Evolutionary conservation across 768 basidiomycete species (phyloP).

Genomic region (Baorangia bicolor): DNA sequence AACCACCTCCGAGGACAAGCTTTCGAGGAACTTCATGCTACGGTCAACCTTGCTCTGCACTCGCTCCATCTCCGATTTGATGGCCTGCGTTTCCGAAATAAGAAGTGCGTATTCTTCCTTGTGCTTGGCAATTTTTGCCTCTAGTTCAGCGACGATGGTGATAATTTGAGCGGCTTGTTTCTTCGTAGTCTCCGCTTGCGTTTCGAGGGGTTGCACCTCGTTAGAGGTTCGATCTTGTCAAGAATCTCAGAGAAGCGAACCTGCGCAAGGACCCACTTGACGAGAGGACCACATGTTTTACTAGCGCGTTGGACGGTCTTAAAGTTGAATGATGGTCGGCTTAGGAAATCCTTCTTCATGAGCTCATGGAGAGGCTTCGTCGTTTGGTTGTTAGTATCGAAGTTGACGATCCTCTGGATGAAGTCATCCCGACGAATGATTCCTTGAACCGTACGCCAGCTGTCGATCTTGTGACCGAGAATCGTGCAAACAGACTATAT

Average conservation of each 20-base stretch:
- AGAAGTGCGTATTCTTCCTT: conserved; percentile 97
- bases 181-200: conserved; percentile 92
- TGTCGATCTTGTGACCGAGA: conserved; percentile 94
- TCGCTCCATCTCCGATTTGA: conserved; percentile 96
- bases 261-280: conserved; percentile 98
- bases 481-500: conserved; percentile 99
- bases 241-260: conserved; percentile 96
- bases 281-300: conserved; percentile 95
- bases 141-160: conserved; percentile 88
- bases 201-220: conserved; percentile 91
- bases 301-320: conserved; percentile 94
- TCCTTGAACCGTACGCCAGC: conserved; percentile 93
- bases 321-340: conserved; percentile 88
- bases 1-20: conserved; percentile 95
- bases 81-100: conserved; percentile 95
- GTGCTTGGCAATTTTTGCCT: conserved; percentile 88
- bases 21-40: conserved; percentile 92
- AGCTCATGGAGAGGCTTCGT: conserved; percentile 82
- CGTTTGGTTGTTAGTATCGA: conserved; percentile 90
- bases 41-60: conserved; percentile 97
- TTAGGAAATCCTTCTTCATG: conserved; percentile 93
- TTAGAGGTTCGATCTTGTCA: conserved; percentile 96
- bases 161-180: conserved; percentile 89
- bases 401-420: conserved; percentile 92
- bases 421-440: conserved; percentile 97